These are phyloP conservation scores for Aspergillus sp. DNA, from an alignment of 2,329 filamentous ascomycete species.

Conservation along the genomic window DNA sequence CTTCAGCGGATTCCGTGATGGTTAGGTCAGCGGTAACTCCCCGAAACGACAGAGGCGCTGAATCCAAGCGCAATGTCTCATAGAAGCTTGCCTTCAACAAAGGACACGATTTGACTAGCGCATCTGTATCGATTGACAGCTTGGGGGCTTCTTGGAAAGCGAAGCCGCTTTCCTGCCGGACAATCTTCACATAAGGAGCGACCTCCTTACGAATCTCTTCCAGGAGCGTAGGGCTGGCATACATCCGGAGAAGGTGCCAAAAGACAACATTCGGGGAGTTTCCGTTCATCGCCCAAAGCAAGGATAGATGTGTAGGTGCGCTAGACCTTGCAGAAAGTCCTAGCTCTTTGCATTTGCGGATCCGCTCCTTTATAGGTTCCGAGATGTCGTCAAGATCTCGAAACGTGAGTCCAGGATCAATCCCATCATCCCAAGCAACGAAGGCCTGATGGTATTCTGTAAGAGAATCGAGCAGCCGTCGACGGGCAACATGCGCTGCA, in stretches of 20 bases:
- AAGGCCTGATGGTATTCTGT: constrained; percentile 48
- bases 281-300: constrained; percentile 58
- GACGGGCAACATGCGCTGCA: constrained; percentile 50
- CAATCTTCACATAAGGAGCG: constrained; percentile 42
- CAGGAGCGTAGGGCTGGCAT: constrained; percentile 43
- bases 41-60: constrained; percentile 46
- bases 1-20: constrained; percentile 42
- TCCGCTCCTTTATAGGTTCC: constrained; percentile 46
- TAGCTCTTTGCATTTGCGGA: constrained; percentile 42
- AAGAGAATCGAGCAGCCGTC: constrained; percentile 44
- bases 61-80: constrained; percentile 50
- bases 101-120: constrained; percentile 47
- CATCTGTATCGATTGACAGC: constrained; percentile 45
- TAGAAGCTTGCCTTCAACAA: constrained; percentile 50
- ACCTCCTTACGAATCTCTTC: constrained; percentile 50
- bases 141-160: constrained; percentile 47
- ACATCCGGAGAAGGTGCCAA: constrained; percentile 53
- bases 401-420: constrained; percentile 47
- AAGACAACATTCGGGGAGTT: constrained; percentile 56
- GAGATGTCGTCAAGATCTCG: constrained; percentile 53
- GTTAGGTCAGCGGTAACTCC: constrained; percentile 42
- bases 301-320: constrained; percentile 47
- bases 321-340: constrained; percentile 41
- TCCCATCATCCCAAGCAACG: constrained; percentile 43
- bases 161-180: constrained; percentile 42